Percentiles rank a stretch among this genome's conserved stretches.
Conservation (phyloP, 306 rosid genomes). For the Abrus precatorius region DNA sequence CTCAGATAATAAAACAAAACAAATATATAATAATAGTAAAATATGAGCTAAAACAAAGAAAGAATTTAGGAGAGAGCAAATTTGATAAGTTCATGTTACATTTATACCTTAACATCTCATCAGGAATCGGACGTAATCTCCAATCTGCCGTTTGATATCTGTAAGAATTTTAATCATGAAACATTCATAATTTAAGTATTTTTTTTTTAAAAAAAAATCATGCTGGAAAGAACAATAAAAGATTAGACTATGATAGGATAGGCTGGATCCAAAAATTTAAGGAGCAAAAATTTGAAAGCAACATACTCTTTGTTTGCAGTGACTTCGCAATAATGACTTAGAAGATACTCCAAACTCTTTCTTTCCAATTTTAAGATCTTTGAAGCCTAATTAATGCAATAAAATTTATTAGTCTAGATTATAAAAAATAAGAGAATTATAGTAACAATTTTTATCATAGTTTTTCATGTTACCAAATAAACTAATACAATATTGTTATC, state of each 20-base stretch:
- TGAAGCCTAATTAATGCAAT: slow-evolving; percentile 72
- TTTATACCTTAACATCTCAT: slow-evolving; percentile 84
- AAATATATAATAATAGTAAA: not conserved
- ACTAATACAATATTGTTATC: slow-evolving; percentile 16
- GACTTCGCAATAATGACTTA: slow-evolving; percentile 78
- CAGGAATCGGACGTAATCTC: slow-evolving; percentile 94
- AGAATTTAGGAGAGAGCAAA: slow-evolving; percentile 7
- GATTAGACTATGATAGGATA: too few relatives aligned
- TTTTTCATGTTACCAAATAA: slow-evolving; percentile 25
- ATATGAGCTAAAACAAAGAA: not conserved
- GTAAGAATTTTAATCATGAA: slow-evolving; percentile 41
- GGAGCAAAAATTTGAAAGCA: not conserved
- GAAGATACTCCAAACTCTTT: slow-evolving; percentile 87
- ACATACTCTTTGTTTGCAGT: slow-evolving; percentile 89
- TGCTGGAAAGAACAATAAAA: not conserved
- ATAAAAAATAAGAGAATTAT: not conserved
- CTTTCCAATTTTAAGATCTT: slow-evolving; percentile 85
- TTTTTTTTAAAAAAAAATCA: too few relatives aligned
- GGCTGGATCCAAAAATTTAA: not conserved
- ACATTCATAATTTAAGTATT: too few relatives aligned
- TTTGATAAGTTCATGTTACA: slow-evolving; percentile 21
- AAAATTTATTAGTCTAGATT: slow-evolving; percentile 6
- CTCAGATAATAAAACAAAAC: not conserved
- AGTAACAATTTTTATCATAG: not conserved
- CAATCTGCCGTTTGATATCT: slow-evolving; percentile 97